phyloP scores from a whole-genome alignment of 306 rosid species.

The Vigna hirtella region DNA sequence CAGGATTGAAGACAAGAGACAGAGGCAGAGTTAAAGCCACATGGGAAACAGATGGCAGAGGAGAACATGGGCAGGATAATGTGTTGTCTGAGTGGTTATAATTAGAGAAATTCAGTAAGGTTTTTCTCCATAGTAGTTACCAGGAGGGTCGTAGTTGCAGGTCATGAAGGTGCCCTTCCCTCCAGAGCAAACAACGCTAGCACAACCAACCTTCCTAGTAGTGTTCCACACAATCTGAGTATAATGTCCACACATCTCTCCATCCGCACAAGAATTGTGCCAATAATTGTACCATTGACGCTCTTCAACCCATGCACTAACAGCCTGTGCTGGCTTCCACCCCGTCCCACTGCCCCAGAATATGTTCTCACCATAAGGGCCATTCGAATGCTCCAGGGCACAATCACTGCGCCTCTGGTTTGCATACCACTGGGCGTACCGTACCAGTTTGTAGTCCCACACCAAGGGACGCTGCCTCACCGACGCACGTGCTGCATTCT shows the following conservation, averaged over 20 bases:
- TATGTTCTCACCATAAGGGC: conserved; percentile 92
- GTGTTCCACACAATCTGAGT: conserved; percentile 86
- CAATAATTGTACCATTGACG: conserved; percentile 59
- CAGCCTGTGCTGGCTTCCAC: conserved; percentile 83
- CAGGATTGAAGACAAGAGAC: conserved; percentile 18
- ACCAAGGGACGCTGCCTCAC: conserved; percentile 54
- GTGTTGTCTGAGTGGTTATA: conserved; percentile 15
- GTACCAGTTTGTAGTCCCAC: conserved; percentile 61
- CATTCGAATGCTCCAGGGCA: conserved; percentile 69
- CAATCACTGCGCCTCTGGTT: conserved; percentile 76
- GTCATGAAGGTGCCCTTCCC: conserved; percentile 77
- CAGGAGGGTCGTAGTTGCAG: conserved; percentile 95
- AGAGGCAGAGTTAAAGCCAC: conserved; percentile 29
- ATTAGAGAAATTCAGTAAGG: conserved; percentile 60
- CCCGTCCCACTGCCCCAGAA: conserved; percentile 91
- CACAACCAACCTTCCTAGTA: conserved; percentile 71
- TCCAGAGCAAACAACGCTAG: conserved; percentile 60
- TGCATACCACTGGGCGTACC: conserved; percentile 76
- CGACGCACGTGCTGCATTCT: conserved; percentile 62
- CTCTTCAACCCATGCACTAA: conserved; percentile 74
- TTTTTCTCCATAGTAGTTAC: conserved; percentile 79
- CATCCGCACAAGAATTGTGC: conserved; percentile 64
- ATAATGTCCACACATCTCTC: conserved; percentile 81
- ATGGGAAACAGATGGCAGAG: conserved; percentile 37
- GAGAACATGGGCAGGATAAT: neutral